Evolutionary conservation across 176 grass and related monocot species (phyloP).

Genomic region (Phyllostachys edulis): DNA sequence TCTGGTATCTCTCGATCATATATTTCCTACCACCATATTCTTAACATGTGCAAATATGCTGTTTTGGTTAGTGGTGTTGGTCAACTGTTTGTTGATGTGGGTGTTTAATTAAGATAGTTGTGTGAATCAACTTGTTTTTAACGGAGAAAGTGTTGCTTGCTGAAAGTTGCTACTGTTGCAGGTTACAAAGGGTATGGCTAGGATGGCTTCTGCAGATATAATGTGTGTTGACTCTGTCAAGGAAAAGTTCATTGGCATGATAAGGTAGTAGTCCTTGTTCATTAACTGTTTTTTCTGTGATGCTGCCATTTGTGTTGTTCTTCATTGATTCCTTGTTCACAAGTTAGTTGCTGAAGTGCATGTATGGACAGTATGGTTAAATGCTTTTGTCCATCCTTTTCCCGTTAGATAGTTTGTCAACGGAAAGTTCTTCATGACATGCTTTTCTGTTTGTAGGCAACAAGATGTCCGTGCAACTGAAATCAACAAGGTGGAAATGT

Average conservation of each 20-base stretch:
- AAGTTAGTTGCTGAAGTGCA: background rate
- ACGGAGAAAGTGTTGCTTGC: background rate
- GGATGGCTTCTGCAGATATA: constrained; percentile 77
- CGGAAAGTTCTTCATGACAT: background rate
- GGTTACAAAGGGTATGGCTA: constrained; percentile 91
- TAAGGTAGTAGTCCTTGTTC: constrained; percentile 48
- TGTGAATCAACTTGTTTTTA: background rate
- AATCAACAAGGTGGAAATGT: constrained; percentile 97
- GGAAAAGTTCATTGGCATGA: constrained; percentile 94
- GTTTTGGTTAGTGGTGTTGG: background rate
- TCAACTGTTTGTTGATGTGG: background rate
- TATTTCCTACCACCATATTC: background rate
- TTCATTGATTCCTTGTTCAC: background rate
- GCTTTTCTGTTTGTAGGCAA: constrained; percentile 52
- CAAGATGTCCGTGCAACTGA: constrained; percentile 98
- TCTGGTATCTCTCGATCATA: background rate
- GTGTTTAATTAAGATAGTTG: background rate
- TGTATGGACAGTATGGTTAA: background rate
- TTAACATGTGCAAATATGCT: too few species aligned
- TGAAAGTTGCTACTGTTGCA: constrained; percentile 17
- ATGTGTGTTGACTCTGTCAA: constrained; percentile 89
- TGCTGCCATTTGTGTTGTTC: background rate
- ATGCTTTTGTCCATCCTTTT: background rate
- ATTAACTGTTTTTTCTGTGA: background rate
- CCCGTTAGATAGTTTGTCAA: background rate